Percentiles rank a stretch among this genome's conserved stretches.
Evolutionary conservation across 2,329 filamentous ascomycete genomes (phyloP).

Genomic region (Thermomyces lanuginosus): DNA sequence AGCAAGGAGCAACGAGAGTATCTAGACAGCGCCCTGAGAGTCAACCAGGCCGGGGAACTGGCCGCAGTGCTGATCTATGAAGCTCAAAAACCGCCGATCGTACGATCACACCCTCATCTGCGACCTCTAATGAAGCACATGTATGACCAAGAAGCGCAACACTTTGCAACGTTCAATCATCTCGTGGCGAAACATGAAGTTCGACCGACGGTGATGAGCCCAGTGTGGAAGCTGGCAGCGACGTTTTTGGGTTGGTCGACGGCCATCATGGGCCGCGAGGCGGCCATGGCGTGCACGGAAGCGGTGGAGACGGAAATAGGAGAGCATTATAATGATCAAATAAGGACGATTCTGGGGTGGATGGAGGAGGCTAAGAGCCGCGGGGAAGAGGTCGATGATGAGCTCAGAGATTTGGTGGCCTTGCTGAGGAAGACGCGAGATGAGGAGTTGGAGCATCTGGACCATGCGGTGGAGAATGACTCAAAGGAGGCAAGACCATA

Average conservation of each 20-base stretch:
- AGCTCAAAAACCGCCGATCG: conserved; percentile 68
- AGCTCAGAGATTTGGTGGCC: conserved; percentile 54
- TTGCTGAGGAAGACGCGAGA: conserved; percentile 75
- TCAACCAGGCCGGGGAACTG: conserved; percentile 96
- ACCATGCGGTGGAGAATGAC: conserved; percentile 87
- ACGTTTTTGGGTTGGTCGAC: conserved; percentile 78
- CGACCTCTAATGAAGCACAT: conserved; percentile 90
- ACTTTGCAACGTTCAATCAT: conserved; percentile 70
- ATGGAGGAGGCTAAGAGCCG: conserved; percentile 55
- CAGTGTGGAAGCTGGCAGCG: conserved; percentile 69
- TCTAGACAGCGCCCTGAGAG: conserved; percentile 66
- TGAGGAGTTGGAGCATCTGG: conserved; percentile 91
- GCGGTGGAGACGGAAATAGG: conserved; percentile 98
- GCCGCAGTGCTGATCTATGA: conserved; percentile 89
- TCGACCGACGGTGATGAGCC: conserved; percentile 82
- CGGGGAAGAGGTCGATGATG: conserved; percentile 65
- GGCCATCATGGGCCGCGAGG: conserved; percentile 73
- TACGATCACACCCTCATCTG: conserved; percentile 68
- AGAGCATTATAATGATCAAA: conserved; percentile 86
- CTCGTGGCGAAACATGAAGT: conserved; percentile 75
- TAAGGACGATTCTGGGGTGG: conserved; percentile 67
- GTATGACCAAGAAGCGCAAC: conserved; percentile 88
- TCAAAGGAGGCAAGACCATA: conserved; percentile 80
- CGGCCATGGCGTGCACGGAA: conserved; percentile 96
- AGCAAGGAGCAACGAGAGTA: conserved; percentile 56